A percentile compares a stretch with the other conserved stretches of the same genome.
These are phyloP conservation scores for Aegilops sharonensis DNA, from an alignment of 176 grass and related monocot species.

Conservation along the genomic window DNA sequence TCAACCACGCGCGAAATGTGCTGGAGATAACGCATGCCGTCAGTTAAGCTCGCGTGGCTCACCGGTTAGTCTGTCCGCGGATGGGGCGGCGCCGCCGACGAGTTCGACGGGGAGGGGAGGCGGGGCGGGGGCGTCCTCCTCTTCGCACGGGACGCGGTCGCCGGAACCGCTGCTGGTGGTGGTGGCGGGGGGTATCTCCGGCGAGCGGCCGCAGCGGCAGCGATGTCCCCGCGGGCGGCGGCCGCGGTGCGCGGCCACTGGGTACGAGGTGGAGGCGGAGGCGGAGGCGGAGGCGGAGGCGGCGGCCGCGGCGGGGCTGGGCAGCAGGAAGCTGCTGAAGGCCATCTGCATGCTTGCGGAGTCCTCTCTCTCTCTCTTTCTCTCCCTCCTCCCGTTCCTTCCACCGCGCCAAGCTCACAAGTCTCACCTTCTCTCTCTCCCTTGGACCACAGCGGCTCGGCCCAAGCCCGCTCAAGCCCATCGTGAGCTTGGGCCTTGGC, in stretches of 20 bases:
- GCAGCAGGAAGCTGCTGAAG: constrained; percentile 33
- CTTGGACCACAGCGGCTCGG: not conserved
- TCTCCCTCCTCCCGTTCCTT: constrained; percentile 30
- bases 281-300: not conserved
- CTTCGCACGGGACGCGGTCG: constrained; percentile 31
- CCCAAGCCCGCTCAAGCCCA: not conserved
- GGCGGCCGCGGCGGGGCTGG: not conserved
- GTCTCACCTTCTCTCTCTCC: not conserved
- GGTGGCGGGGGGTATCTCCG: constrained; percentile 1
- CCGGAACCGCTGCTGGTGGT: constrained; percentile 19
- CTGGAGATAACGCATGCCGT: not conserved
- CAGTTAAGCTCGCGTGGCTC: constrained; percentile 23
- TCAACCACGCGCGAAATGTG: not conserved
- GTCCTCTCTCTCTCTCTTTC: not conserved
- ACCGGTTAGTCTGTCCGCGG: constrained; percentile 35
- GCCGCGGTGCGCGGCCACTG: not conserved
- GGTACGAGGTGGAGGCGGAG: not conserved
- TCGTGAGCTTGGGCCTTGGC: not conserved
- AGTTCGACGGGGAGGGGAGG: constrained; percentile 2
- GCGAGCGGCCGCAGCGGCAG: constrained; percentile 36
- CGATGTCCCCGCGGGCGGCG: constrained; percentile 14
- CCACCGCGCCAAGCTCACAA: constrained; percentile 9
- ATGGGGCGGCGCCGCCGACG: not conserved
- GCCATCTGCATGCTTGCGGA: constrained; percentile 28
- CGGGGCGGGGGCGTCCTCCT: not conserved